Evolutionary conservation across 1,139 yeast species (phyloP).

Genomic region (Yamadazyma taylorii): DNA sequence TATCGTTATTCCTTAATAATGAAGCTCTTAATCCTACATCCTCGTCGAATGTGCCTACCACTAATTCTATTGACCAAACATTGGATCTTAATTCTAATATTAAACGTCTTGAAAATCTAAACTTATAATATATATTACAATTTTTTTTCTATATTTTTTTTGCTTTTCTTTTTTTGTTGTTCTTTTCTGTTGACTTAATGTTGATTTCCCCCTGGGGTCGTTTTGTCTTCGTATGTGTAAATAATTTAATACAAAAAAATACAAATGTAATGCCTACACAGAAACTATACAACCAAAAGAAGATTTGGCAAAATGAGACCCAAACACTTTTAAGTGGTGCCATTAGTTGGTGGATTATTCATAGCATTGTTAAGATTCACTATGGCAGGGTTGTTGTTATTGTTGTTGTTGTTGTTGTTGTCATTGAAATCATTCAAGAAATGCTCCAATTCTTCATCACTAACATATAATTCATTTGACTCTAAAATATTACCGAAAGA

Average conservation of each 20-base stretch:
- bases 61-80: conserved; percentile 18
- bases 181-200: no score
- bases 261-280: no score
- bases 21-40: conserved; percentile 35
- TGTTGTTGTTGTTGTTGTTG: neutral
- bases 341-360: neutral
- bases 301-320: no score
- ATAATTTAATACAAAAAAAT: conserved; percentile 2
- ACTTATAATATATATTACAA: conserved; percentile 15
- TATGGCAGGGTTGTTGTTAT: neutral
- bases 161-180: neutral
- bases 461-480: conserved; percentile 14
- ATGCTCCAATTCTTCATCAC: conserved; percentile 17
- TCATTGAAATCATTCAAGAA: conserved; percentile 13
- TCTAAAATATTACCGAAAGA: conserved; percentile 15
- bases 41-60: conserved; percentile 11
- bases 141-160: neutral
- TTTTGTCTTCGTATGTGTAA: no score
- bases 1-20: conserved; percentile 63
- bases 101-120: conserved; percentile 33
- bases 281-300: no score
- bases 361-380: neutral
- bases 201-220: no score
- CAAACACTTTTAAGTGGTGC: no score
- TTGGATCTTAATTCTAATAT: conserved; percentile 36